Conservation (phyloP, 495 filamentous ascomycete species). For the Podospora bellae-mahoneyi region DNA sequence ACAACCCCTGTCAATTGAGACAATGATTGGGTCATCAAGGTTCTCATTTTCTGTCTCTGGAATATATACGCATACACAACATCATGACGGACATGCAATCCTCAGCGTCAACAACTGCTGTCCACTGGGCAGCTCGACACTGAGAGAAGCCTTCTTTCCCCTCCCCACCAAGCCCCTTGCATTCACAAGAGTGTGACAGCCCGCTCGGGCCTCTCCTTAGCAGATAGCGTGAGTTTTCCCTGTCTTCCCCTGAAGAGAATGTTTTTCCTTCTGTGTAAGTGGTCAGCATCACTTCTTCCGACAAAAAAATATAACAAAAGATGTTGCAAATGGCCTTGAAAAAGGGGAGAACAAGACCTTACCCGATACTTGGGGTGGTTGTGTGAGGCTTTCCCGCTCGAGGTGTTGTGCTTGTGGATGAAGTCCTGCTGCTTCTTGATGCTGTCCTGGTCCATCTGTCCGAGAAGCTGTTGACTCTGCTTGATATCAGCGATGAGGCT, state of each 20-base stretch:
- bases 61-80: slow-evolving; percentile 1
- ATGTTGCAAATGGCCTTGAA: background rate
- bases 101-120: slow-evolving; percentile 12
- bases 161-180: background rate
- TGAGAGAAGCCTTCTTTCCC: slow-evolving; percentile 13
- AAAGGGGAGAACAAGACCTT: slow-evolving; percentile 22
- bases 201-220: slow-evolving; percentile 38
- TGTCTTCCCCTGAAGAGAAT: slow-evolving; percentile 80
- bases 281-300: slow-evolving; percentile 22
- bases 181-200: background rate
- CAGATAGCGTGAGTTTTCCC: slow-evolving; percentile 87
- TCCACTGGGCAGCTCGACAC: slow-evolving; percentile 9
- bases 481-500: slow-evolving; percentile 69
- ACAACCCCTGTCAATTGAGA: background rate
- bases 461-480: slow-evolving; percentile 61
- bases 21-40: slow-evolving; percentile 14
- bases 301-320: slow-evolving; percentile 8
- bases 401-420: slow-evolving; percentile 54
- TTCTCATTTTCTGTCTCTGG: slow-evolving; percentile 7
- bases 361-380: slow-evolving; percentile 62
- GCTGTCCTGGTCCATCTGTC: slow-evolving; percentile 67
- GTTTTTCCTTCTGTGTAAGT: slow-evolving; percentile 59
- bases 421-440: slow-evolving; percentile 64
- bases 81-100: slow-evolving; percentile 20
- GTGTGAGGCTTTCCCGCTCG: slow-evolving; percentile 54